These are phyloP conservation scores for Amaranthus cruentus DNA, from an alignment of 148 eudicot genomes.

Conservation along the genomic window DNA sequence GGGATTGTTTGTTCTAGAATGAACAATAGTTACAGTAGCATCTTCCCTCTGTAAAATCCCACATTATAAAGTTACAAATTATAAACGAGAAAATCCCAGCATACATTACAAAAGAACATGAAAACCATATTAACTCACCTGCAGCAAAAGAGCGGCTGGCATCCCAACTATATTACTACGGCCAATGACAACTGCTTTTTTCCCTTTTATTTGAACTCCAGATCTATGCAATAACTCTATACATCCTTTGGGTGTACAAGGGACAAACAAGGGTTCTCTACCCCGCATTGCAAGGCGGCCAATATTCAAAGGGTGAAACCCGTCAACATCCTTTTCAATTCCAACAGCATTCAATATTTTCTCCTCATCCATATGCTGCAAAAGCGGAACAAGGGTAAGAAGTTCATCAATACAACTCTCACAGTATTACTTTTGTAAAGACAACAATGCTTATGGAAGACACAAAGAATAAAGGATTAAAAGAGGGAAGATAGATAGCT, in stretches of 20 bases:
- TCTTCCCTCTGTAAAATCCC: conserved; percentile 67
- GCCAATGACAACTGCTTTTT: conserved; percentile 87
- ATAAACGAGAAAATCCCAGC: not conserved
- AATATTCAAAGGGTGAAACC: conserved; percentile 81
- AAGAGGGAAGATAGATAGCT: not conserved
- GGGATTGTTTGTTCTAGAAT: conserved; percentile 80
- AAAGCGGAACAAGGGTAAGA: not conserved
- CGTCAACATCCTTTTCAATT: conserved; percentile 91
- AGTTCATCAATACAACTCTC: not conserved
- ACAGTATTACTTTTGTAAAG: too few species aligned
- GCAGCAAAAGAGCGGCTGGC: conserved; percentile 89
- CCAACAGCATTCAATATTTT: conserved; percentile 71
- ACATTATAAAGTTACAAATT: too few species aligned
- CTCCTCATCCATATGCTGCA: conserved; percentile 89
- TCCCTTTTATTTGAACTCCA: conserved; percentile 69
- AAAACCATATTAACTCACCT: conserved; percentile 35
- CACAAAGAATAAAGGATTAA: not conserved
- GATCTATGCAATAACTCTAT: conserved; percentile 85
- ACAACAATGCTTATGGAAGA: not conserved
- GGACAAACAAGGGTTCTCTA: conserved; percentile 86
- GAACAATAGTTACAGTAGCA: conserved; percentile 87
- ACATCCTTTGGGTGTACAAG: conserved; percentile 98
- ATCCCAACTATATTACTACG: conserved; percentile 93
- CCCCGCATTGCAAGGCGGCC: conserved; percentile 89
- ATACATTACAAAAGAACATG: not conserved